A percentile compares a stretch with the other conserved stretches of the same genome.
phyloP scores from a whole-genome alignment of 2,329 filamentous ascomycete genomes.

The Botrytis byssoidea region DNA sequence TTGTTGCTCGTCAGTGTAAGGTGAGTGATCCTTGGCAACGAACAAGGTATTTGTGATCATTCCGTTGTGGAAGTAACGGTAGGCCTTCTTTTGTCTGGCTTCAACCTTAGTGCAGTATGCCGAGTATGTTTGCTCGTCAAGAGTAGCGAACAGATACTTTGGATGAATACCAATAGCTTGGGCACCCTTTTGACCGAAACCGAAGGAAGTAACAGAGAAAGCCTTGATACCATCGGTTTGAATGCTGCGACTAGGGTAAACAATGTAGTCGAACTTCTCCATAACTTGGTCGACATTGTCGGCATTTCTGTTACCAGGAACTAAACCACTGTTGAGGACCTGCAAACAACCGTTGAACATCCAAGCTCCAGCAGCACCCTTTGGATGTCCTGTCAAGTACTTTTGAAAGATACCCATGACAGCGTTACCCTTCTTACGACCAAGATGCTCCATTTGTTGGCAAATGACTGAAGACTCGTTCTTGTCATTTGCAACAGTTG shows the following conservation, averaged over 20 bases:
- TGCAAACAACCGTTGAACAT: conserved; percentile 99
- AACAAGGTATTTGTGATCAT: conserved; percentile 98
- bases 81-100: conserved; percentile 95
- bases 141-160: conserved; percentile 91
- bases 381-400: conserved; percentile 96
- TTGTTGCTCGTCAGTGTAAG: conserved; percentile 86
- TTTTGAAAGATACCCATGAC: conserved; percentile 98
- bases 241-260: conserved; percentile 91
- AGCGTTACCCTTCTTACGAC: conserved; percentile 94
- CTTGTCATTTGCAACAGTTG: conserved; percentile 98
- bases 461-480: conserved; percentile 98
- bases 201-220: conserved; percentile 97
- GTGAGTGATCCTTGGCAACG: conserved; percentile 87
- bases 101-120: conserved; percentile 86
- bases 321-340: conserved; percentile 88
- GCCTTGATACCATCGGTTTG: conserved; percentile 98
- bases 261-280: conserved; percentile 97
- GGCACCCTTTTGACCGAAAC: conserved; percentile 98
- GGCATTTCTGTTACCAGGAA: conserved; percentile 95
- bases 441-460: conserved; percentile 91
- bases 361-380: conserved; percentile 98
- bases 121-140: conserved; percentile 80
- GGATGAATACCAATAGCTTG: conserved; percentile 97
- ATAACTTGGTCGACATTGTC: conserved; percentile 96
- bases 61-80: conserved; percentile 97